phyloP scores from a whole-genome alignment of 2,329 filamentous ascomycete species.

The Capronia americana region DNA sequence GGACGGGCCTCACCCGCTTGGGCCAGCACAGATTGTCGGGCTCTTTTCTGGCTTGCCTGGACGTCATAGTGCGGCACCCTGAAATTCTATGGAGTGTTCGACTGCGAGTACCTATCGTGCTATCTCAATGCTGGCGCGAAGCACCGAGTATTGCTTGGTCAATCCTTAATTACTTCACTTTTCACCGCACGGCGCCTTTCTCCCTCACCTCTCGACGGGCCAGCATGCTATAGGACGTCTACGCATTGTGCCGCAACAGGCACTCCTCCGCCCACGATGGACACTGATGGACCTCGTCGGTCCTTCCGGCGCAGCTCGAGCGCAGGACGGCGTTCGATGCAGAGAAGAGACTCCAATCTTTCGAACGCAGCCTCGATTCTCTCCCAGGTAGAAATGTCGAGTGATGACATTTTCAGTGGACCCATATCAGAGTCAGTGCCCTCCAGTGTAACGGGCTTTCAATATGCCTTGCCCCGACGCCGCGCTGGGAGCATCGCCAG shows the following conservation, averaged over 20 bases:
- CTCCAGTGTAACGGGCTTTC: slow-evolving; percentile 89
- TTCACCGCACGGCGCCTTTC: neutral
- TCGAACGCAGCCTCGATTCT: slow-evolving; percentile 71
- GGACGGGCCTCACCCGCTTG: neutral
- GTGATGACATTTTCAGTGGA: slow-evolving; percentile 93
- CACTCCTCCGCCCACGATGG: slow-evolving; percentile 32
- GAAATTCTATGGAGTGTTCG: neutral
- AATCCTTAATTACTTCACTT: neutral
- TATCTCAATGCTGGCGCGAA: neutral
- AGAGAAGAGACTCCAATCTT: slow-evolving; percentile 71
- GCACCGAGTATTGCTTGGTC: too few relatives aligned
- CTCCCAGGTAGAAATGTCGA: slow-evolving; percentile 98
- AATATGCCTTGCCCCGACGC: slow-evolving; percentile 78
- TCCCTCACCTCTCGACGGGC: neutral
- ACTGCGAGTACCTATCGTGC: neutral
- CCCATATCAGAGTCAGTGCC: slow-evolving; percentile 87
- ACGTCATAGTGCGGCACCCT: neutral
- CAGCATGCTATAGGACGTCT: slow-evolving; percentile 3
- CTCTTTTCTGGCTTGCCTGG: neutral
- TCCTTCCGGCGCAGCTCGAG: neutral
- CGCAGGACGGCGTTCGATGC: slow-evolving; percentile 49
- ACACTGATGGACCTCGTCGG: slow-evolving; percentile 40
- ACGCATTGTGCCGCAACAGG: slow-evolving; percentile 11
- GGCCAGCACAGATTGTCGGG: neutral
- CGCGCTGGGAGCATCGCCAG: slow-evolving; percentile 75